Evolutionary conservation across 2,329 filamentous ascomycete species (phyloP).

Genomic region (Xylariaceae sp.): DNA sequence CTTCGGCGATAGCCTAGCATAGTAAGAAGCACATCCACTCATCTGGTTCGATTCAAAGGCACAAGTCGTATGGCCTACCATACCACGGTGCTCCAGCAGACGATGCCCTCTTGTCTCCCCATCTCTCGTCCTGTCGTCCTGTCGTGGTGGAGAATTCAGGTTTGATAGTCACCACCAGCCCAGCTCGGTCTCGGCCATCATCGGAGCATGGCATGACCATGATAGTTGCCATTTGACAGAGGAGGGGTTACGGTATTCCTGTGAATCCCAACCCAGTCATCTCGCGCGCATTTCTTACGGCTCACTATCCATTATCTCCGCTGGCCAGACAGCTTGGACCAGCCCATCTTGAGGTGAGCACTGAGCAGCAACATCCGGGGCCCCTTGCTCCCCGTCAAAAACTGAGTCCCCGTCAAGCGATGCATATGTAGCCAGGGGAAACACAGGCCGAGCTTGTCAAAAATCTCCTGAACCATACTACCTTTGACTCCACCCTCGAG

Average conservation of each 20-base stretch:
- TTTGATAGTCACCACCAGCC: slow-evolving; percentile 17
- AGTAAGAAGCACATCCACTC: slow-evolving; percentile 26
- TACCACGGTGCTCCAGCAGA: no score
- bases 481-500: slow-evolving; percentile 6
- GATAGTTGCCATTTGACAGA: slow-evolving; percentile 5
- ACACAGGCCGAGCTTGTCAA: slow-evolving; percentile 16
- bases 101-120: neutral
- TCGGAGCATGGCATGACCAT: slow-evolving; percentile 7
- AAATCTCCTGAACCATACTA: slow-evolving; percentile 12
- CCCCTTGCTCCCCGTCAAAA: no score
- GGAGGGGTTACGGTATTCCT: slow-evolving; percentile 16
- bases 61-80: neutral
- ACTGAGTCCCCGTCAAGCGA: slow-evolving; percentile 20
- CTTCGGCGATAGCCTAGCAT: slow-evolving; percentile 19
- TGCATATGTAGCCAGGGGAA: slow-evolving; percentile 8
- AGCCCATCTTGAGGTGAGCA: slow-evolving; percentile 29
- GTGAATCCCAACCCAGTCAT: slow-evolving; percentile 23
- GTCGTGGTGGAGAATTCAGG: slow-evolving; percentile 7
- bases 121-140: neutral
- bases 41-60: slow-evolving; percentile 9
- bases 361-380: slow-evolving; percentile 22
- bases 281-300: slow-evolving; percentile 16
- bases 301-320: slow-evolving; percentile 22
- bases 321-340: slow-evolving; percentile 24
- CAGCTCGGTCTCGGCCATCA: slow-evolving; percentile 21